A percentile compares a stretch with the other conserved stretches of the same genome.
These are phyloP conservation scores for Mentha longifolia DNA, from an alignment of 257 asterid species.

Conservation along the genomic window DNA sequence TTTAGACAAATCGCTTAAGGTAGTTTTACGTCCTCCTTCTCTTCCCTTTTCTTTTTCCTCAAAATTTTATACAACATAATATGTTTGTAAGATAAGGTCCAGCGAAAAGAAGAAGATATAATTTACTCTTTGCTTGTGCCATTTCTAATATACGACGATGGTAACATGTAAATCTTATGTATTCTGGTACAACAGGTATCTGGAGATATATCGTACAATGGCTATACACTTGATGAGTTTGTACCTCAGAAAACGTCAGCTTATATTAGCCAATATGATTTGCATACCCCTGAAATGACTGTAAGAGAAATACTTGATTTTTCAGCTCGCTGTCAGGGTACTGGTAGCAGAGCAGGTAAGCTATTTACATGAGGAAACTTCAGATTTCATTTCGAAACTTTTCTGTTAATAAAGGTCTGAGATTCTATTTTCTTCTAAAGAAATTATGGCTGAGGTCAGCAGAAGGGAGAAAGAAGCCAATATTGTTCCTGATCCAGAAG, in stretches of 20 bases:
- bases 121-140: not conserved
- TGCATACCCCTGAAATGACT: constrained; percentile 77
- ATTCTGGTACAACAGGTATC: constrained; percentile 46
- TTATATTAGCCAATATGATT: constrained; percentile 69
- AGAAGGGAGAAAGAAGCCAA: constrained; percentile 70
- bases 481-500: constrained; percentile 71
- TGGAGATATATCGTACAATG: constrained; percentile 68
- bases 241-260: constrained; percentile 77
- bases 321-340: constrained; percentile 69
- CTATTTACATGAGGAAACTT: constrained; percentile 21
- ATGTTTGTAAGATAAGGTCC: constrained; percentile 17
- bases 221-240: constrained; percentile 62
- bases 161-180: constrained; percentile 7
- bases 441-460: constrained; percentile 61
- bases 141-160: not conserved
- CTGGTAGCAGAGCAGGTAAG: constrained; percentile 66
- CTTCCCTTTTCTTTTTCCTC: not conserved
- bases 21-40: not conserved
- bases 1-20: constrained; percentile 67
- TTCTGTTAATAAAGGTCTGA: not conserved
- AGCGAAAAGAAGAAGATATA: not conserved
- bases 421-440: constrained; percentile 37
- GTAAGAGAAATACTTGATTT: constrained; percentile 71
- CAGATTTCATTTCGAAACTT: not conserved
- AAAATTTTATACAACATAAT: not conserved